These are phyloP conservation scores for Penicillium sp. DNA, from an alignment of 2,329 filamentous ascomycete species.

Conservation along the genomic window DNA sequence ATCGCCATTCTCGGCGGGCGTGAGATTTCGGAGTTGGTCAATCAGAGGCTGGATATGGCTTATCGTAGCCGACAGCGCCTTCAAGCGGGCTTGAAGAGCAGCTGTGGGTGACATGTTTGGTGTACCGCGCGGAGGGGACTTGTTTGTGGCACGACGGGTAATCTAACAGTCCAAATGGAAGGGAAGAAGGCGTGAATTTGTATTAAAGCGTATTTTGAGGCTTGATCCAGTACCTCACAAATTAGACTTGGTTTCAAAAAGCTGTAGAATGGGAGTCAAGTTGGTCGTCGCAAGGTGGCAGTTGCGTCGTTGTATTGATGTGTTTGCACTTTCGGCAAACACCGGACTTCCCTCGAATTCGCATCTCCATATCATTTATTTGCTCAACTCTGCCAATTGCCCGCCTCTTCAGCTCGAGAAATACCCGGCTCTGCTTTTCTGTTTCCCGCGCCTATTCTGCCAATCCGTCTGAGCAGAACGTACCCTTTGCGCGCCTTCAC, in stretches of 20 bases:
- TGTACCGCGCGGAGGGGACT: not conserved
- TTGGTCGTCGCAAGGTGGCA: slow-evolving; percentile 7
- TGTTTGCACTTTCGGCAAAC: slow-evolving; percentile 36
- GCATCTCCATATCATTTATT: not conserved
- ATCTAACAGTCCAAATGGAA: not conserved
- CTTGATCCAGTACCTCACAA: not conserved
- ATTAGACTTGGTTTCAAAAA: not conserved
- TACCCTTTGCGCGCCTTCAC: not conserved
- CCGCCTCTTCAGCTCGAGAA: not conserved
- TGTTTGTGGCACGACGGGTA: not conserved
- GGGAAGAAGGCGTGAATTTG: not conserved
- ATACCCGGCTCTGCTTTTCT: not conserved
- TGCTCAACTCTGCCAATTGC: not conserved
- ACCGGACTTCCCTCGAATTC: slow-evolving; percentile 14
- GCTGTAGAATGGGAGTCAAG: not conserved
- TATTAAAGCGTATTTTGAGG: not conserved
- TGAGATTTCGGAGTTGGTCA: slow-evolving; percentile 59
- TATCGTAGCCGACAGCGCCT: slow-evolving; percentile 54
- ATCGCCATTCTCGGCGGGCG: slow-evolving; percentile 63
- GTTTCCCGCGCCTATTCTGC: not conserved
- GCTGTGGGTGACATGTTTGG: slow-evolving; percentile 40
- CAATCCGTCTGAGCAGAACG: not conserved
- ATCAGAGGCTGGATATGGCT: slow-evolving; percentile 57
- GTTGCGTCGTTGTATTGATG: slow-evolving; percentile 6
- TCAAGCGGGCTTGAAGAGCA: slow-evolving; percentile 50